Base-by-base conservation (phyloP, 2,329 filamentous ascomycete genomes). In the Penicillium aurantiogriseum region DNA sequence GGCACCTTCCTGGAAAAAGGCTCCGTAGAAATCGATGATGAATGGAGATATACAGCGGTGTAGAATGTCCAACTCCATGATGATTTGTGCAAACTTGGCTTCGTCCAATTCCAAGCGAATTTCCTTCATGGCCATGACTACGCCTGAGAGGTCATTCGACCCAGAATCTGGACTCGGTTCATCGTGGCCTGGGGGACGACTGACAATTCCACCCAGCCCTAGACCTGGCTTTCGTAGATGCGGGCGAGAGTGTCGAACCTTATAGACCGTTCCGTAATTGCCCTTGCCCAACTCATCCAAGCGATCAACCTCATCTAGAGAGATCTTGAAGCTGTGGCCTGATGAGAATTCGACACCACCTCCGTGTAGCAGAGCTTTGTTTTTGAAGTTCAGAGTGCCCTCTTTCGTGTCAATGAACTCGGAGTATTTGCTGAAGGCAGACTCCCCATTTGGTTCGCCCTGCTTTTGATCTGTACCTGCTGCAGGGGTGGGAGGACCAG, bases 111-210 rank as follows among this genome's bases (percentile, higher is more conserved):
- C 94, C 10, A 99, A 81, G 21, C 94, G 86, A 67, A 99, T 95
- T 76, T 99, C 94, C 74, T 99, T 99, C 94, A 99, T 99, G 15
- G 94, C 94, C 94, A 99, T 97, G 58, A 96, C 82, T 49, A 90
- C 85, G 19, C 93, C 92, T 0, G 78, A 73, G 11, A 75, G 64
- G 31, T 69, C 67, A 54, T 71, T 71, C 19, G 60, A 33, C 10
- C 60, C 63, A 7, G 54, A 9, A 4, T 63, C 58, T 1, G 64
- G 39, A n/a, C 56, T 65, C 10, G 40, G 25, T 11, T 65, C 61
- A 7, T 66, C 67, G 4, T 61, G 54, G 21, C 54, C 66, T 5
- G 58, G 11, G 13, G 73, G 69, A 31, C 74, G 75, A 45, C 78
- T 75, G 66, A 85, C 82, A 69, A 85, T 86, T 21, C 85, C 85